phyloP scores from a whole-genome alignment of 345 rosid genomes.

The Eucalyptus cloeziana region DNA sequence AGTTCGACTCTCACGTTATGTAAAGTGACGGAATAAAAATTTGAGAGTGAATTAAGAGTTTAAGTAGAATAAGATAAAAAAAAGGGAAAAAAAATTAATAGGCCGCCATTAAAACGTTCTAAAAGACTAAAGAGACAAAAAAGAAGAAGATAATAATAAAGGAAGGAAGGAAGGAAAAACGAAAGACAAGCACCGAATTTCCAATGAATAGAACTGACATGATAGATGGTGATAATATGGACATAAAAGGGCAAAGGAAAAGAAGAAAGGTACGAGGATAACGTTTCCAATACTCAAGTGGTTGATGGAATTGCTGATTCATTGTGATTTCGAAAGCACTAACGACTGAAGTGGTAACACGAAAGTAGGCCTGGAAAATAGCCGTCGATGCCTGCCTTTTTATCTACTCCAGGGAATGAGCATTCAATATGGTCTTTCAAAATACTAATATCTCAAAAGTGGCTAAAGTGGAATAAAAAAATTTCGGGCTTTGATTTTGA shows the following conservation, averaged over 20 bases:
- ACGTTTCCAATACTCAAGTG: not conserved
- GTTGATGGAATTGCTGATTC: not conserved
- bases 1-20: fast-evolving
- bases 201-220: not conserved
- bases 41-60: fast-evolving
- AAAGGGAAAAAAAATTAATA: fast-evolving
- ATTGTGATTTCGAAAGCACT: not conserved
- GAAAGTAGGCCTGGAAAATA: not conserved
- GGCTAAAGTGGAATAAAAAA: not conserved
- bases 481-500: fast-evolving
- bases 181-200: not conserved
- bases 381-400: not conserved
- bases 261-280: not conserved
- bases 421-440: not conserved
- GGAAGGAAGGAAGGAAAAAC: not conserved
- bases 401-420: not conserved
- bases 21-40: fast-evolving
- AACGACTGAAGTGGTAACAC: not conserved
- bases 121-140: not conserved
- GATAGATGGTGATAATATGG: not conserved
- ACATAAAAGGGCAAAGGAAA: not conserved
- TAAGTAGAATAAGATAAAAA: too few relatives aligned
- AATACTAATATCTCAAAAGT: not conserved
- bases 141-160: too few relatives aligned
- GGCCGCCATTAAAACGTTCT: not conserved